These are phyloP conservation scores for Phytophthora pisi DNA, from an alignment of 352 stramenopile genomes.

Conservation along the genomic window DNA sequence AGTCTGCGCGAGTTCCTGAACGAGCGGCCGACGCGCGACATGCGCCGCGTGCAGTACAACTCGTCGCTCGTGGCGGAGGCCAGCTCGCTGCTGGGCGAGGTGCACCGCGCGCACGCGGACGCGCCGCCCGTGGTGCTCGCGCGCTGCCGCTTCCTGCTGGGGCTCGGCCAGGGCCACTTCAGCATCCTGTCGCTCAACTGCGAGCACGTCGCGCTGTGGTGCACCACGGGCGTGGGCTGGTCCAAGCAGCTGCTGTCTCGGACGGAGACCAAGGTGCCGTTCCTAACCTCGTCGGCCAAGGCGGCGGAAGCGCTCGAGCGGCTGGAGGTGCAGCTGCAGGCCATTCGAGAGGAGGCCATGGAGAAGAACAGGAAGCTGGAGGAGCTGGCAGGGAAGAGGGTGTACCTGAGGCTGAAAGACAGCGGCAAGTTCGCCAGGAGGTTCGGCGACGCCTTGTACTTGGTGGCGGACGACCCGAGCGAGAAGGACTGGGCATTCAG, in stretches of 20 bases:
- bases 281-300: conserved; percentile 44
- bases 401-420: conserved; percentile 56
- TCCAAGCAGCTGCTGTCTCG: conserved; percentile 76
- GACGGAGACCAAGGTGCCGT: conserved; percentile 52
- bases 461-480: conserved; percentile 61
- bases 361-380: conserved; percentile 43
- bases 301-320: conserved; percentile 33
- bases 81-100: conserved; percentile 64
- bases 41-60: conserved; percentile 82
- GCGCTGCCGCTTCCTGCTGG: conserved; percentile 69
- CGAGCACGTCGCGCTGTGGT: conserved; percentile 80
- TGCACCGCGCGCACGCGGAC: conserved; percentile 64
- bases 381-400: conserved; percentile 45
- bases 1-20: conserved; percentile 77
- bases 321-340: conserved; percentile 43
- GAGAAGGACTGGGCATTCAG: conserved; percentile 71
- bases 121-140: conserved; percentile 73
- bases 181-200: conserved; percentile 76
- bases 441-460: conserved; percentile 54
- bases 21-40: conserved; percentile 52
- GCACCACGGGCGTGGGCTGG: conserved; percentile 74
- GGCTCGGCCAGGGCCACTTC: conserved; percentile 71
- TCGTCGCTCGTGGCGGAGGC: conserved; percentile 66
- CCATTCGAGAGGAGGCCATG: conserved; percentile 37
- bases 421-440: conserved; percentile 59